Evolutionary conservation across 2,329 filamentous ascomycete genomes (phyloP).

Genomic region (Paramyrothecium sp.): DNA sequence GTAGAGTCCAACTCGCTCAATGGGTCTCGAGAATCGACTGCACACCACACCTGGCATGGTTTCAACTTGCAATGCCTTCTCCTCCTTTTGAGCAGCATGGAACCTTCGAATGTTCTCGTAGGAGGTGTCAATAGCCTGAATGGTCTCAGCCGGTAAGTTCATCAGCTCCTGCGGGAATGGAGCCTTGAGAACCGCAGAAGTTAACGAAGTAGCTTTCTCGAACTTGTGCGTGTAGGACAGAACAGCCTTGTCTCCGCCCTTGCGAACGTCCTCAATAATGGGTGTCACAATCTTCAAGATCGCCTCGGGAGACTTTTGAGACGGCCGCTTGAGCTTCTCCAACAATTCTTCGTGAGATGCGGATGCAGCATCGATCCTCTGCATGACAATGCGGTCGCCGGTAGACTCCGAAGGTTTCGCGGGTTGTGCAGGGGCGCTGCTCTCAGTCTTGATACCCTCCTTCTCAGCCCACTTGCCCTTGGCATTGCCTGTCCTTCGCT

Average conservation of each 20-base stretch:
- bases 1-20: constrained; percentile 95
- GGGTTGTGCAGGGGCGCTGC: constrained; percentile 31
- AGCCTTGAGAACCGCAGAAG: constrained; percentile 82
- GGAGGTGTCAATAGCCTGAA: constrained; percentile 87
- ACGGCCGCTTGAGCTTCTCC: constrained; percentile 80
- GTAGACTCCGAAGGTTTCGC: constrained; percentile 32
- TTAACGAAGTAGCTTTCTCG: constrained; percentile 90
- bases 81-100: constrained; percentile 86
- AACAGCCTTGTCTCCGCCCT: constrained; percentile 81
- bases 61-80: constrained; percentile 80
- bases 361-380: constrained; percentile 67
- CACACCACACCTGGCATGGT: constrained; percentile 98
- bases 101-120: constrained; percentile 95
- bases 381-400: constrained; percentile 73
- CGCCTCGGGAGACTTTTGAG: constrained; percentile 89
- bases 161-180: constrained; percentile 86
- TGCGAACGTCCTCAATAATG: constrained; percentile 85
- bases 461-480: constrained; percentile 91
- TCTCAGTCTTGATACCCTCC: constrained; percentile 60
- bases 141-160: constrained; percentile 79
- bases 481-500: constrained; percentile 87
- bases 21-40: constrained; percentile 87
- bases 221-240: constrained; percentile 97
- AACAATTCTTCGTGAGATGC: constrained; percentile 65
- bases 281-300: constrained; percentile 89